These are phyloP conservation scores for Huntiella decipiens DNA, from an alignment of 2,329 filamentous ascomycete species.

Conservation along the genomic window DNA sequence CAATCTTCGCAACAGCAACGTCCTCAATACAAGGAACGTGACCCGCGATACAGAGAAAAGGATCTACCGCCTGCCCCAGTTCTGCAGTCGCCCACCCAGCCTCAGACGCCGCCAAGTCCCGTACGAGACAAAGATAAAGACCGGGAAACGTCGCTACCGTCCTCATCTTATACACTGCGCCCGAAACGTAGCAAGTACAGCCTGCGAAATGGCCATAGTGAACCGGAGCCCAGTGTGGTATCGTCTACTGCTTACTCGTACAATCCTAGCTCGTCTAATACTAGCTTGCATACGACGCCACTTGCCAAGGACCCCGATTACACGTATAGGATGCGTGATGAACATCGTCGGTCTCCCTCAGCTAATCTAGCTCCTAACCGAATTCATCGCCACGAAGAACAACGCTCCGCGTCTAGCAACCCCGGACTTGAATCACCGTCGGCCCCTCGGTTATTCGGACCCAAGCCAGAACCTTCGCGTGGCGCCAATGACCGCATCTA, in stretches of 20 bases:
- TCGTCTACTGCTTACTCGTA: conserved; percentile 3
- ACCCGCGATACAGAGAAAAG: conserved; percentile 2
- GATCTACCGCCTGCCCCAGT: conserved; percentile 6
- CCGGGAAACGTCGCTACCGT: background rate
- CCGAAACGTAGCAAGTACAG: conserved; percentile 5
- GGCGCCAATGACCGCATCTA: conserved; percentile 1
- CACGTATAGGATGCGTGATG: conserved; percentile 1
- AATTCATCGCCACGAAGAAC: conserved; percentile 5
- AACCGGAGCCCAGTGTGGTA: background rate
- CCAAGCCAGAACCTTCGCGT: conserved; percentile 9
- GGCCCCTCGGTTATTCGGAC: conserved; percentile 8
- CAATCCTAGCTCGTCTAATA: conserved; percentile 5
- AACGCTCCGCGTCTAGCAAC: conserved; percentile 7
- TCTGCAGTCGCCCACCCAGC: conserved; percentile 1
- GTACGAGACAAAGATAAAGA: conserved; percentile 5
- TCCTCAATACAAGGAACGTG: conserved; percentile 1
- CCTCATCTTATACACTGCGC: conserved; percentile 4
- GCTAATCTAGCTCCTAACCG: background rate
- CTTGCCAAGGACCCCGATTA: conserved; percentile 3
- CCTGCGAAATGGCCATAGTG: conserved; percentile 3
- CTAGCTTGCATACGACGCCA: background rate
- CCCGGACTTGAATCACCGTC: conserved; percentile 5
- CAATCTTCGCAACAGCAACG: background rate
- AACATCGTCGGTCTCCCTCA: conserved; percentile 6
- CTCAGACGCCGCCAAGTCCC: conserved; percentile 3